Evolutionary conservation across 129 eudicot genomes (phyloP).

Genomic region (Flaveria ramosissima): DNA sequence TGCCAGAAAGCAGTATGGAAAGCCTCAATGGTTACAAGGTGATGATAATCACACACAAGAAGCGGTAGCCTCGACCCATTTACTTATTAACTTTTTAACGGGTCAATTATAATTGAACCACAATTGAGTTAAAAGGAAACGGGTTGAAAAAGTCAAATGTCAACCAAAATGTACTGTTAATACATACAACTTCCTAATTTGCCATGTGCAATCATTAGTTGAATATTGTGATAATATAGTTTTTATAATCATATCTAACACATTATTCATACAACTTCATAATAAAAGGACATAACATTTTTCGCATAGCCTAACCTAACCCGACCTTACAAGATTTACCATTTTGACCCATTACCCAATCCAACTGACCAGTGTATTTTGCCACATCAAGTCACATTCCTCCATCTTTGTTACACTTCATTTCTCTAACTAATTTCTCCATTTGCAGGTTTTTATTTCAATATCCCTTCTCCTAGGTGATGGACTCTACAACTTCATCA

Average conservation of each 20-base stretch:
- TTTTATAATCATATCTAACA: neutral
- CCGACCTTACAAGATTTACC: neutral
- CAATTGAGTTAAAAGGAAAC: neutral
- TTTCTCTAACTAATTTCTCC: conserved; percentile 23
- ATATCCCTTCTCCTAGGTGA: conserved; percentile 81
- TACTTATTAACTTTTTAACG: neutral
- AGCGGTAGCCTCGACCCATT: neutral
- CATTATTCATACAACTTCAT: neutral
- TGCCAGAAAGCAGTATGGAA: conserved; percentile 72
- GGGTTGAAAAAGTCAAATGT: neutral
- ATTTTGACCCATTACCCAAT: conserved; percentile 1
- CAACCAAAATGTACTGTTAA: neutral
- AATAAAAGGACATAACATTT: neutral
- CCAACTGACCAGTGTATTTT: neutral
- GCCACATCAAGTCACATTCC: conserved; percentile 7
- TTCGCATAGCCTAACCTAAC: neutral
- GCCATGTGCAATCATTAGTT: no score
- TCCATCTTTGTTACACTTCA: neutral
- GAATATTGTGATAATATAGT: neutral
- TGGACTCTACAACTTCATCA: conserved; percentile 73
- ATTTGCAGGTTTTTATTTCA: conserved; percentile 68
- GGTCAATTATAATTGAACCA: neutral
- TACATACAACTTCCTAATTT: no score
- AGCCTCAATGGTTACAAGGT: conserved; percentile 94
- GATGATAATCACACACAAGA: neutral